Conservation (phyloP, 352 stramenopile genomes). For the Globisporangium heterothallicum region DNA sequence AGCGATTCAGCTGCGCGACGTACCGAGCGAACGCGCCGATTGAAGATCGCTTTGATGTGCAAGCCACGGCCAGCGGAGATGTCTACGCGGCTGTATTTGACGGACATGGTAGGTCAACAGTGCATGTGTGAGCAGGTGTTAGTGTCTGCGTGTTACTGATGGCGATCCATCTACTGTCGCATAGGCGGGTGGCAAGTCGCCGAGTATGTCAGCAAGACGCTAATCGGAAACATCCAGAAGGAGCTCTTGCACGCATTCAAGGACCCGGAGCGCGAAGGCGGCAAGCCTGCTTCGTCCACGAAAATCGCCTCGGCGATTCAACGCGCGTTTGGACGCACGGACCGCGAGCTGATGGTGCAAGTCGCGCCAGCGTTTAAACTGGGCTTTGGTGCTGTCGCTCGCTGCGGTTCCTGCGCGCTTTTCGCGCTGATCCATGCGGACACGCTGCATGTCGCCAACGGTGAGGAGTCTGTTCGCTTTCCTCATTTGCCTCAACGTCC, state of each 20-base stretch:
- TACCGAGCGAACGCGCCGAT: constrained; percentile 72
- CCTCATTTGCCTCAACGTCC: no score
- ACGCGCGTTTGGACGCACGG: constrained; percentile 80
- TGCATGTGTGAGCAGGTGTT: background rate
- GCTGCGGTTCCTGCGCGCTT: constrained; percentile 86
- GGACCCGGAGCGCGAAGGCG: constrained; percentile 15
- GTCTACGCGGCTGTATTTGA: constrained; percentile 88
- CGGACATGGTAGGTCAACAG: constrained; percentile 81
- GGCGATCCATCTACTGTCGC: background rate
- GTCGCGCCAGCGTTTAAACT: constrained; percentile 86
- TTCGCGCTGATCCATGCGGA: constrained; percentile 72
- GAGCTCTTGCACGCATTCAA: constrained; percentile 54
- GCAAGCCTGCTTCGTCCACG: constrained; percentile 28
- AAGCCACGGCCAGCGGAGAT: constrained; percentile 58
- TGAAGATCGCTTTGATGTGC: constrained; percentile 82
- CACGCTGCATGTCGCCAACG: constrained; percentile 84
- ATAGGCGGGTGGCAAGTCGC: constrained; percentile 90
- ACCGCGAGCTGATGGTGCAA: constrained; percentile 79
- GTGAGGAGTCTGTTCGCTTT: constrained; percentile 11
- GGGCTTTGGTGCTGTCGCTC: constrained; percentile 86
- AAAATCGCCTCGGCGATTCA: constrained; percentile 67
- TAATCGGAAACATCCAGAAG: constrained; percentile 80
- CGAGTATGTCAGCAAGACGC: constrained; percentile 76
- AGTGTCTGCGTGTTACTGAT: background rate
- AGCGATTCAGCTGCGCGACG: constrained; percentile 45